Base-by-base conservation (phyloP, 2,329 filamentous ascomycete species). In the Colletotrichum echinochloae region DNA sequence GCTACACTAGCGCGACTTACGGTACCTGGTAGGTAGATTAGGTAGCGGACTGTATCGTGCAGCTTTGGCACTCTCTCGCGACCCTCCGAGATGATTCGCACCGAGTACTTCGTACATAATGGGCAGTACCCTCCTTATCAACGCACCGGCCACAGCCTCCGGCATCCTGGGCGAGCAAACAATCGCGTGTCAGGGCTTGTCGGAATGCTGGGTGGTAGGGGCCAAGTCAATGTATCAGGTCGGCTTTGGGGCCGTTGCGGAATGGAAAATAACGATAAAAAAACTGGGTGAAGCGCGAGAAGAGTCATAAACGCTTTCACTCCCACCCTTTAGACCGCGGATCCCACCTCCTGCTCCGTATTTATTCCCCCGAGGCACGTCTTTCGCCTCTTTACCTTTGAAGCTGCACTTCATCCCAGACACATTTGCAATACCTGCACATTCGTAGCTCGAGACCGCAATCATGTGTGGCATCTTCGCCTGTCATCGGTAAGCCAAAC, bases 381-480 rank as follows among this genome's bases (percentile, higher is more conserved):
- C 55, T 63, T 56, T 72, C 51, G 57, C 46, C 61, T 66, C 52
- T 55, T n/a, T 11, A 35, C 11, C 51, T 46, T 66, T 49, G 26
- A 51, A 46, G 41, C 54, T 52, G 52, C 55, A 66, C 62, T 55
- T 56, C 39, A 65, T 48, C 69, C 23, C 39, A 65, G 23, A 57
- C 65, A 72, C 52, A 52, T 63, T 23, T n/a, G n/a, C 18, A 48
- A 37, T 55, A 23, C n/a, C n/a, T 26, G 52, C 33, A 41, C 69
- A 55, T 49, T 56, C 61, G 57, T 71, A 74, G 66, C 52, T 52
- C 60, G 57, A 76, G 52, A 73, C 78, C 77, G 81, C 79, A 86
- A 92, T 81, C 77, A 97, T 97, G 94, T 97, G 94, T 91, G 94
- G 94, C 83, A 97, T 98, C 80, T 98, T 98, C 83, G 95, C 94